phyloP scores from a whole-genome alignment of 148 eudicot species.

The Oxyria digyna region DNA sequence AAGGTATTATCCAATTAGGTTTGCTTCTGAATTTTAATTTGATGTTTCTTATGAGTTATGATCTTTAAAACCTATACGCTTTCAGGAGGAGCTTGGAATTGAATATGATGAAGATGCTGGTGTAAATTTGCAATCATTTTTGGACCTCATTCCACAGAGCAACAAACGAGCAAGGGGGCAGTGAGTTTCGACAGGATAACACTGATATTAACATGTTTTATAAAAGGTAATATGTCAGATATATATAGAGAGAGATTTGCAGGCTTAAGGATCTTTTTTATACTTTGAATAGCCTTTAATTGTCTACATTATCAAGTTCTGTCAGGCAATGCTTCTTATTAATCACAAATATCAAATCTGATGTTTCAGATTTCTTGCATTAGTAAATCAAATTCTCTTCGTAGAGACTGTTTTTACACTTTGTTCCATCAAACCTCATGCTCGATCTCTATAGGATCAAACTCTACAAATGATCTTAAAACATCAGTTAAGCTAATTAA shows the following conservation, averaged over 20 bases:
- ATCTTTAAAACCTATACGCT: not conserved
- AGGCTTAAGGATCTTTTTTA: not conserved
- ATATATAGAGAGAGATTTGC: not conserved
- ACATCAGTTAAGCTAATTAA: conserved; percentile 34
- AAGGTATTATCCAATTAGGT: conserved; percentile 32
- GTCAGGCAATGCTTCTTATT: not conserved
- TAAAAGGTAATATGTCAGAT: not conserved
- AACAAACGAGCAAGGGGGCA: conserved; percentile 56
- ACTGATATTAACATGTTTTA: conserved; percentile 1
- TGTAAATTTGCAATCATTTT: conserved; percentile 51
- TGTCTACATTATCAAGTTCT: not conserved
- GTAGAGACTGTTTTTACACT: no score
- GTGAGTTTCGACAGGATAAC: conserved; percentile 18
- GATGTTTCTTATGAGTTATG: not conserved
- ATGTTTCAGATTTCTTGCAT: not conserved
- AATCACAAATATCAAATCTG: not conserved
- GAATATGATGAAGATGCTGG: conserved; percentile 88
- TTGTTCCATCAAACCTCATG: not conserved
- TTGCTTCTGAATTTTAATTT: no score
- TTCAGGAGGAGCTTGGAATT: conserved; percentile 84
- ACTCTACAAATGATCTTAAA: conserved; percentile 13
- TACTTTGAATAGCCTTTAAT: not conserved
- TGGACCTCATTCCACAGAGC: conserved; percentile 45
- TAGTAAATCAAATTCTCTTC: no score
- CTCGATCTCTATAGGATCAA: conserved; percentile 7